Percentiles rank a stretch among this genome's conserved stretches.
Evolutionary conservation across 139 green algal genomes (phyloP).

Genomic region (Haematococcus sp.): DNA sequence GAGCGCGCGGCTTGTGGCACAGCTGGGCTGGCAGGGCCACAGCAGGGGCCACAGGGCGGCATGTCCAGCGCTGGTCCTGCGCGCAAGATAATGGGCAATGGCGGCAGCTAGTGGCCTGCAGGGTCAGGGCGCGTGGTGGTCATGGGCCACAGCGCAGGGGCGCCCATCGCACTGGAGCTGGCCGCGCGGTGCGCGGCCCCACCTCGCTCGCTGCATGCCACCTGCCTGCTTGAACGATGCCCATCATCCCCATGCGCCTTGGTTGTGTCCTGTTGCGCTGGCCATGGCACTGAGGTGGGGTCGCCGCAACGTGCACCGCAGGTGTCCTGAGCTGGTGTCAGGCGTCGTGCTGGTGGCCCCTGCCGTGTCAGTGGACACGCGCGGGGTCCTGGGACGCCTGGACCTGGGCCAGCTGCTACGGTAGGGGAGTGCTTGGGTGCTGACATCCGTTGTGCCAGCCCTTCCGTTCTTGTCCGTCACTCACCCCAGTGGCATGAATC

Average conservation of each 20-base stretch:
- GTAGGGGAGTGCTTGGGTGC: neutral
- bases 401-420: conserved; percentile 51
- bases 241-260: no score
- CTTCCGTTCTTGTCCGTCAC: no score
- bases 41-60: neutral
- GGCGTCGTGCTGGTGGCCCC: conserved; percentile 55
- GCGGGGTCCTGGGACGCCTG: conserved; percentile 21
- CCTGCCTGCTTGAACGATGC: no score
- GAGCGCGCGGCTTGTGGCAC: no score
- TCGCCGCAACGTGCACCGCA: conserved; percentile 5
- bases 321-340: conserved; percentile 20
- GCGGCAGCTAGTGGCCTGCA: conserved; percentile 21
- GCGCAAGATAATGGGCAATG: neutral
- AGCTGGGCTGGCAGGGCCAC: neutral
- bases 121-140: conserved; percentile 25
- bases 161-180: conserved; percentile 50
- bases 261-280: no score
- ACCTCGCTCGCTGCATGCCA: no score
- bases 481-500: no score
- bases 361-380: conserved; percentile 34
- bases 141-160: conserved; percentile 63
- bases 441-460: no score
- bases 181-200: conserved; percentile 18
- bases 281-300: no score
- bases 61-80: neutral